Evolutionary conservation across 345 rosid genomes (phyloP).

Genomic region (Bruguiera gymnorhiza): DNA sequence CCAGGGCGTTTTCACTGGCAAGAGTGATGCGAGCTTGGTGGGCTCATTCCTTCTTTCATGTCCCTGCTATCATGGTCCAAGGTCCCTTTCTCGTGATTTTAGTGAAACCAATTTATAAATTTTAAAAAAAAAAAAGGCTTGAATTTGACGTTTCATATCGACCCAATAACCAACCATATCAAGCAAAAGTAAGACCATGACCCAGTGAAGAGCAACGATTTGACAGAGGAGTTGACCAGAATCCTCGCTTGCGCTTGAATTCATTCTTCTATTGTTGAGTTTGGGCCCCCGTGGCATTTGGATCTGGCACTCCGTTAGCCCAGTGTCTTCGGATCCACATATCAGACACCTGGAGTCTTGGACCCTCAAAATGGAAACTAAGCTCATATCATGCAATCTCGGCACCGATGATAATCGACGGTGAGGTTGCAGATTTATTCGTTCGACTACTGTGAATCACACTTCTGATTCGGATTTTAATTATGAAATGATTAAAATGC

Average conservation of each 20-base stretch:
- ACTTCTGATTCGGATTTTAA: no score
- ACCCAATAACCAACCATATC: conserved; percentile 3
- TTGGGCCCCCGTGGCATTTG: no score
- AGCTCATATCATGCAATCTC: no score
- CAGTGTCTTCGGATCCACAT: no score
- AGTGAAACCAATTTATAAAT: not conserved
- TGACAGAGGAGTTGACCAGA: conserved; percentile 25
- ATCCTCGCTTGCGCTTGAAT: not conserved
- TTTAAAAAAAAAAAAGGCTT: not conserved
- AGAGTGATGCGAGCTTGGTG: not conserved
- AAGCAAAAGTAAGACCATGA: conserved; percentile 2
- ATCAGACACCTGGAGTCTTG: no score
- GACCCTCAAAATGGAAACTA: no score
- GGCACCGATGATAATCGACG: no score
- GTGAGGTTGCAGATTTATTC: no score
- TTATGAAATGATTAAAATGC: no score
- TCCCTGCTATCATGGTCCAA: conserved; percentile 3
- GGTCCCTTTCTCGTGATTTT: conserved; percentile 29
- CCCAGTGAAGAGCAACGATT: not conserved
- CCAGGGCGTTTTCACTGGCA: not conserved
- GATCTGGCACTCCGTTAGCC: no score
- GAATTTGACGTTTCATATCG: conserved; percentile 1
- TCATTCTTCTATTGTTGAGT: no score
- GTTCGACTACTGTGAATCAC: no score
- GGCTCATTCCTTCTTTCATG: not conserved